Base-by-base conservation (phyloP, 2,329 filamentous ascomycete genomes). In the Cercospora citrullina region DNA sequence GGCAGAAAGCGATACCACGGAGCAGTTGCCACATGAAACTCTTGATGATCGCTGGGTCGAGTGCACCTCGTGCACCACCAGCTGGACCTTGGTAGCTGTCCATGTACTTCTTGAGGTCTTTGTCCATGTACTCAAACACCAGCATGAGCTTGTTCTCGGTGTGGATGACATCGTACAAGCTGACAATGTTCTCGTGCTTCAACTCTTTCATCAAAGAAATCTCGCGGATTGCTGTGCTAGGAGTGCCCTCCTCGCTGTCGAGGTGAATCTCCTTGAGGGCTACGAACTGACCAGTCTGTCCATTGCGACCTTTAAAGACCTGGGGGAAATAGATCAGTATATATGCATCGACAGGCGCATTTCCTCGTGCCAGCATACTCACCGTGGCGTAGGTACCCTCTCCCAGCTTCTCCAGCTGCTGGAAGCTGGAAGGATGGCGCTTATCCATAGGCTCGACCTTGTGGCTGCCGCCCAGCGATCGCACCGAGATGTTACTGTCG, bases 71-170 rank as follows among this genome's bases (percentile, higher is more conserved):
- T 75, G 97, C 93, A 76, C 94, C 93, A 67, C 93, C 87, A 6
- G 90, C 92, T 8, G 74, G 74, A 23, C 68, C 72, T 42, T 69
- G 64, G 68, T 77, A 77, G 66, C 71, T 75, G 79, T 99, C 95
- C 95, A 99, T 99, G 82, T 97, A 98, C 78, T 96, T 93, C 85
- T 99, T 99, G 10, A 99, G 84, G 77, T 99, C 95, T 79, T 94
- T 93, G 81, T 99, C 95, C 94, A 99, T 97, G 81, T 90, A 97
- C 81, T 99, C 95, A 75, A 99, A 99, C 9, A 99, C 95, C 48
- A 99, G 89, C 95, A 99, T 99, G 67, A 99, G 89, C 81, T 99
- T 99, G 83, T 98, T 99, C 84, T 99, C 95, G 67, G 95, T 99
- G 81, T 99, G 95, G 76, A 99, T 98, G 66, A 99, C 95, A 85